A percentile compares a stretch with the other conserved stretches of the same genome.
Evolutionary conservation across 768 basidiomycete genomes (phyloP).

Genomic region (Termitomyces heimii): DNA sequence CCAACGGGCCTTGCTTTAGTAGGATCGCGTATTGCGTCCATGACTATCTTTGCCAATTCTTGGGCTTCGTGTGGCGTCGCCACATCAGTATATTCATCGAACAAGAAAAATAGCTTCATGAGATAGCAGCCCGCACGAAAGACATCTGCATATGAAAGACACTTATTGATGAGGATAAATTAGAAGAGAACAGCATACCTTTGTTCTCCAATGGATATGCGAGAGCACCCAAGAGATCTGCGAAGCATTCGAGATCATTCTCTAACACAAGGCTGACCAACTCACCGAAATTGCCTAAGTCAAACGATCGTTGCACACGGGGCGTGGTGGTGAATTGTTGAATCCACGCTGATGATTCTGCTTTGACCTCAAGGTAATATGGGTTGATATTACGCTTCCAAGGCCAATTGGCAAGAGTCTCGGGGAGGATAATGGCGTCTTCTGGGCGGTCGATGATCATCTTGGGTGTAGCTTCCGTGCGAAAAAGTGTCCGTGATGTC

Average conservation of each 20-base stretch:
- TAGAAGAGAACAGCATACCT: slow-evolving; percentile 17
- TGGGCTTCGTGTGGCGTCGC: not conserved
- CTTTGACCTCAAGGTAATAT: slow-evolving; percentile 21
- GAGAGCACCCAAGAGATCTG: slow-evolving; percentile 33
- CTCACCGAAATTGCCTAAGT: slow-evolving; percentile 28
- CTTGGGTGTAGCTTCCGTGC: not conserved
- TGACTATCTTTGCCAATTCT: not conserved
- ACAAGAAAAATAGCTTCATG: not conserved
- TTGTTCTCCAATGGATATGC: slow-evolving; percentile 26
- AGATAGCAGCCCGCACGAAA: not conserved
- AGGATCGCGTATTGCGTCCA: not conserved
- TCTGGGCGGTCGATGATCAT: not conserved
- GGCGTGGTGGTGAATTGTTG: slow-evolving; percentile 25
- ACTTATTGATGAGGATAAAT: not conserved
- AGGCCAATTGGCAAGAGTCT: slow-evolving; percentile 36
- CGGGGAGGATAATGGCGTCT: not conserved
- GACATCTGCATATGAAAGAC: not conserved
- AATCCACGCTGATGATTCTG: slow-evolving; percentile 16
- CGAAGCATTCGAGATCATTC: not conserved
- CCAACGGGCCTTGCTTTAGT: not conserved
- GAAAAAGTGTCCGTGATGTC: not conserved
- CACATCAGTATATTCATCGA: not conserved
- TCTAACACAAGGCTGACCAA: too few relatives aligned
- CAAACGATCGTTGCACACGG: slow-evolving; percentile 31
- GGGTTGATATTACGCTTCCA: slow-evolving; percentile 36